Percentiles rank a stretch among this genome's conserved stretches.
These are phyloP conservation scores for Adansonia gregorii DNA, from an alignment of 441 rosid genomes.

Conservation along the genomic window DNA sequence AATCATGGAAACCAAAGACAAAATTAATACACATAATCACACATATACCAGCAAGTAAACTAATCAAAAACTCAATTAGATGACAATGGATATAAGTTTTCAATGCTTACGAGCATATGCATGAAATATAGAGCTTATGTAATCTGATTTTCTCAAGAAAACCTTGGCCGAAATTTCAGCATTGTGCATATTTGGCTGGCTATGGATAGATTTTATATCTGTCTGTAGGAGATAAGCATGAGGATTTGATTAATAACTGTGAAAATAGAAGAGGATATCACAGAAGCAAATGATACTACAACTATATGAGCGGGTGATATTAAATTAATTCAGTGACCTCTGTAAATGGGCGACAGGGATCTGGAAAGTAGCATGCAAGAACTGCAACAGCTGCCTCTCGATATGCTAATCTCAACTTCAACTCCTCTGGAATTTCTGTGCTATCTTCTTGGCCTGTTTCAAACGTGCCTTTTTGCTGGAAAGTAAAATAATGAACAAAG, in stretches of 20 bases:
- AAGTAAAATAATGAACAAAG: slow-evolving; percentile 29
- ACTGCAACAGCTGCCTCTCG: slow-evolving; percentile 96
- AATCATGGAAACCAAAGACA: slow-evolving; percentile 20
- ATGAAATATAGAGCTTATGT: slow-evolving; percentile 76
- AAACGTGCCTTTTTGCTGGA: slow-evolving; percentile 97
- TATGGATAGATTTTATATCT: slow-evolving; percentile 70
- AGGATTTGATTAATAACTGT: slow-evolving; percentile 22
- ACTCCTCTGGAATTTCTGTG: slow-evolving; percentile 77
- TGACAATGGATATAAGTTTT: neutral
- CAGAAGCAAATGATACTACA: slow-evolving; percentile 34
- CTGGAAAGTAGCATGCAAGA: slow-evolving; percentile 87
- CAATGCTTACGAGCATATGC: slow-evolving; percentile 87
- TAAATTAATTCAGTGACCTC: slow-evolving; percentile 51
- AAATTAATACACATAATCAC: neutral
- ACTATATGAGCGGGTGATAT: neutral
- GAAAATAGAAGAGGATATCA: slow-evolving; percentile 25
- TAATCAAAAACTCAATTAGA: neutral
- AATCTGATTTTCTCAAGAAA: slow-evolving; percentile 76
- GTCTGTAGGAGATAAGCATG: slow-evolving; percentile 63
- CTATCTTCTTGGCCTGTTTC: slow-evolving; percentile 99
- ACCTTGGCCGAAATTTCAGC: slow-evolving; percentile 63
- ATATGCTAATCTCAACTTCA: slow-evolving; percentile 87
- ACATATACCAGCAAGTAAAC: neutral
- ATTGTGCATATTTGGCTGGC: slow-evolving; percentile 82
- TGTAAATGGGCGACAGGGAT: slow-evolving; percentile 71